Evolutionary conservation across 768 basidiomycete genomes (phyloP).

Genomic region (Naganishia vaughanmartiniae): DNA sequence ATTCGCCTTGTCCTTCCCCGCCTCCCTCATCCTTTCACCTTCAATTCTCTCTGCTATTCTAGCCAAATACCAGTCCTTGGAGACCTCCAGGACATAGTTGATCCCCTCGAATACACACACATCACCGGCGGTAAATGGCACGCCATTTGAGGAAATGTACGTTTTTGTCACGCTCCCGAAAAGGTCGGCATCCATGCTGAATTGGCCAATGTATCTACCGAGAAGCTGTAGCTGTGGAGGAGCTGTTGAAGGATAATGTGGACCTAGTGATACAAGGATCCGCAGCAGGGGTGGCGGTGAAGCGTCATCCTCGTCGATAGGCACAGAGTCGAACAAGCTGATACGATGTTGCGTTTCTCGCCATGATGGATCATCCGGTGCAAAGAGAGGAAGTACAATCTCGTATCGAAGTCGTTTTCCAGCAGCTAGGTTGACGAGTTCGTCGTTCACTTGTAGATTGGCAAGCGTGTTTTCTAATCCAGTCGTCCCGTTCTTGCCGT

Average conservation of each 20-base stretch:
- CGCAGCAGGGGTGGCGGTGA: not conserved
- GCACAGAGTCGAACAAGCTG: slow-evolving; percentile 15
- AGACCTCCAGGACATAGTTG: slow-evolving; percentile 40
- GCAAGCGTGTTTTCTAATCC: slow-evolving; percentile 15
- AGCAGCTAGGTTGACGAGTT: slow-evolving; percentile 29
- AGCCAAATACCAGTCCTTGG: slow-evolving; percentile 42
- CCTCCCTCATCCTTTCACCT: slow-evolving; percentile 38
- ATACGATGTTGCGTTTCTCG: not conserved
- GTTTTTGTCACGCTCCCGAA: slow-evolving; percentile 52
- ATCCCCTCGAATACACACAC: slow-evolving; percentile 53
- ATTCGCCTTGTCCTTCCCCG: slow-evolving; percentile 25
- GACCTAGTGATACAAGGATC: slow-evolving; percentile 42
- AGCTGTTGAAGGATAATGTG: slow-evolving; percentile 47
- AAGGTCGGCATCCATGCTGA: slow-evolving; percentile 47
- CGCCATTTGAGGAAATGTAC: slow-evolving; percentile 48
- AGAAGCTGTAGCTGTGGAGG: slow-evolving; percentile 52
- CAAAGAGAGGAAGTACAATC: slow-evolving; percentile 43
- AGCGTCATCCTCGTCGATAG: slow-evolving; percentile 26
- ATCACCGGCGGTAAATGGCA: slow-evolving; percentile 48
- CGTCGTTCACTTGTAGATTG: slow-evolving; percentile 30
- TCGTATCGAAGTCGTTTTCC: slow-evolving; percentile 48
- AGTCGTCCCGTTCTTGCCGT: not conserved
- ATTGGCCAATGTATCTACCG: slow-evolving; percentile 50
- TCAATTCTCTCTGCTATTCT: slow-evolving; percentile 33
- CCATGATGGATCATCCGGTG: slow-evolving; percentile 22